A percentile compares a stretch with the other conserved stretches of the same genome.
Evolutionary conservation across 2,329 filamentous ascomycete species (phyloP).

Genomic region (Colletotrichum eleusines): DNA sequence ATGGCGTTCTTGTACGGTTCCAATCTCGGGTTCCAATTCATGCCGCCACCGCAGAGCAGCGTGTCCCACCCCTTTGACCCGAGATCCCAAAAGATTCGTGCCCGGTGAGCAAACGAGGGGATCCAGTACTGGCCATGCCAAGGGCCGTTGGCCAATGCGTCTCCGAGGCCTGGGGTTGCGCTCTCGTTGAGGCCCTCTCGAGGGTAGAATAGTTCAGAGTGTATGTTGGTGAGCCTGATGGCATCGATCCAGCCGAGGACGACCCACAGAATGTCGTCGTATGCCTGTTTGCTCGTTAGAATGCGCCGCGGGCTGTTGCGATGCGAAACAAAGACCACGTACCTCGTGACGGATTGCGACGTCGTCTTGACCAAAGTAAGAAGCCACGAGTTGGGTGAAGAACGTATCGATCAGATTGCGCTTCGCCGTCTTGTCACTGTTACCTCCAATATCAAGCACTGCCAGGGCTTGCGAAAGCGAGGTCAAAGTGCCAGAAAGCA

Average conservation of each 20-base stretch:
- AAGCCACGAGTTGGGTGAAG: constrained; percentile 81
- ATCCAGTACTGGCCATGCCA: constrained; percentile 87
- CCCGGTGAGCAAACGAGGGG: constrained; percentile 83
- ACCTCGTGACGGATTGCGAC: constrained; percentile 75
- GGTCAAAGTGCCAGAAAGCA: constrained; percentile 78
- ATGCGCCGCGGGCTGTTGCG: background rate
- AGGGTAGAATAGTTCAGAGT: constrained; percentile 73
- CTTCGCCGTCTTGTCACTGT: constrained; percentile 62
- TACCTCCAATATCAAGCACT: constrained; percentile 50
- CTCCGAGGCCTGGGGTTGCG: constrained; percentile 42
- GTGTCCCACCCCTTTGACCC: constrained; percentile 85
- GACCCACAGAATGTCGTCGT: constrained; percentile 96
- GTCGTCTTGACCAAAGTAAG: constrained; percentile 89
- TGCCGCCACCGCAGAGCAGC: constrained; percentile 84
- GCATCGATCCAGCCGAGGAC: constrained; percentile 91
- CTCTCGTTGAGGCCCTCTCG: constrained; percentile 44
- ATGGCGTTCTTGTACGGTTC: constrained; percentile 95
- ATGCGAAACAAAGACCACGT: background rate
- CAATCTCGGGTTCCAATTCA: constrained; percentile 88
- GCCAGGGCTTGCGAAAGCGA: constrained; percentile 74
- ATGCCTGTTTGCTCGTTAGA: constrained; percentile 68
- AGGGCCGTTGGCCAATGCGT: constrained; percentile 55
- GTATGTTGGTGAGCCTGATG: constrained; percentile 80
- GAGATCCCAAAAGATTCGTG: constrained; percentile 87
- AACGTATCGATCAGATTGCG: constrained; percentile 87